These are phyloP conservation scores for Exsudoporus frostii DNA, from an alignment of 768 basidiomycete genomes.

Conservation along the genomic window DNA sequence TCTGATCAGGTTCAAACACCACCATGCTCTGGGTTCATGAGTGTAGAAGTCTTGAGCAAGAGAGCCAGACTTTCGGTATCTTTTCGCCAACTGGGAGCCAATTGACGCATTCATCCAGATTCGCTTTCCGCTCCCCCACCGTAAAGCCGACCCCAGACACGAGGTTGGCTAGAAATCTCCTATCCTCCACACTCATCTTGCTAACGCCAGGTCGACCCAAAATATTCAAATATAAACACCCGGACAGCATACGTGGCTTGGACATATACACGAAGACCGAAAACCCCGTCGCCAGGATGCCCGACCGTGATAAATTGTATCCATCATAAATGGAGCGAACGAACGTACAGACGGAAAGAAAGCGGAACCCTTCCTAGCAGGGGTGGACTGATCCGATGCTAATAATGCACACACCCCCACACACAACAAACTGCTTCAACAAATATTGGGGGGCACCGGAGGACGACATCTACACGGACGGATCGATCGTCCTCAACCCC, in stretches of 20 bases:
- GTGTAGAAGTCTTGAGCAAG: neutral
- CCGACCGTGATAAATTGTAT: neutral
- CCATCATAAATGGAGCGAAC: neutral
- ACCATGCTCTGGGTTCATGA: neutral
- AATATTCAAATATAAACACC: neutral
- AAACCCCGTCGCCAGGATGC: neutral
- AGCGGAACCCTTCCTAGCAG: neutral
- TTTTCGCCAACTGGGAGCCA: neutral
- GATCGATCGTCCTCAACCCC: slow-evolving; percentile 3
- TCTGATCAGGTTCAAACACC: neutral
- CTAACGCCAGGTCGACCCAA: neutral
- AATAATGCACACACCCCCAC: neutral
- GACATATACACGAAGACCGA: neutral
- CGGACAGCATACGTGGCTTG: neutral
- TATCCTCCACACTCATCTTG: neutral
- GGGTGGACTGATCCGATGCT: neutral
- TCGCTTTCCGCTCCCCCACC: no score
- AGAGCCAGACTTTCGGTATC: neutral
- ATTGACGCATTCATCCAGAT: neutral
- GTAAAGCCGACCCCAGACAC: neutral
- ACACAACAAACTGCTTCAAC: neutral
- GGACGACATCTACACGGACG: neutral
- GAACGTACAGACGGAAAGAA: neutral
- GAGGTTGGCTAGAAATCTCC: neutral
- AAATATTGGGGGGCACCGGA: neutral